A percentile compares a stretch with the other conserved stretches of the same genome.
phyloP scores from a whole-genome alignment of 495 filamentous ascomycete genomes.

The Neurospora pannonica region DNA sequence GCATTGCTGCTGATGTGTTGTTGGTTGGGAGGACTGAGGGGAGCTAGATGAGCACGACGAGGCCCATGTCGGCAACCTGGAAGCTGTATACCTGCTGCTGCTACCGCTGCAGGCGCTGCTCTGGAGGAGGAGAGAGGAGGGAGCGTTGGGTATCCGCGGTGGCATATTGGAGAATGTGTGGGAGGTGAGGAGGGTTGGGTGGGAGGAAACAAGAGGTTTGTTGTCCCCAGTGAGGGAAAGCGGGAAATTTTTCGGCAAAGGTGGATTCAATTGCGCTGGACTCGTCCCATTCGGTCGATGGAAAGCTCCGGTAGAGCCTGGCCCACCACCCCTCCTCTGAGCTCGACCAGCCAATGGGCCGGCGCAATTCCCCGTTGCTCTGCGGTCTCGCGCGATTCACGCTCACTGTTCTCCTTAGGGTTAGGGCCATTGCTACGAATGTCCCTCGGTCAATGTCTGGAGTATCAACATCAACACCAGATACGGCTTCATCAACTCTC shows the following conservation, averaged over 20 bases:
- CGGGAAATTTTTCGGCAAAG: not conserved
- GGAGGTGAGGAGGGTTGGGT: slow-evolving; percentile 3
- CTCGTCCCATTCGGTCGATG: not conserved
- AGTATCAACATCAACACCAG: not conserved
- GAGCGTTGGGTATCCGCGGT: slow-evolving; percentile 15
- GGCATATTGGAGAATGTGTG: slow-evolving; percentile 15
- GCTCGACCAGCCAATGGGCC: not conserved
- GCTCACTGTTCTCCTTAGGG: not conserved
- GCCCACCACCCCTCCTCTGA: not conserved
- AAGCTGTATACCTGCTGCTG: slow-evolving; percentile 10
- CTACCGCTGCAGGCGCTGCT: not conserved
- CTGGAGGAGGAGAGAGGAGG: not conserved
- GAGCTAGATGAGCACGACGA: not conserved
- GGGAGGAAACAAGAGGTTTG: slow-evolving; percentile 1
- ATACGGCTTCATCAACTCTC: not conserved
- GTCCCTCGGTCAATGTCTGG: not conserved
- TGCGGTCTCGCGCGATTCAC: not conserved
- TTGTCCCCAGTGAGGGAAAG: not conserved
- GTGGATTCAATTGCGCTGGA: not conserved
- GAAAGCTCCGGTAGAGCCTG: not conserved
- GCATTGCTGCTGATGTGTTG: slow-evolving; percentile 1
- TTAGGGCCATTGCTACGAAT: not conserved
- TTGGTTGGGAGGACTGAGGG: not conserved
- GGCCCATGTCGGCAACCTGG: not conserved
- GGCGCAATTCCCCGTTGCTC: not conserved